These are phyloP conservation scores for Nasturtium officinale DNA, from an alignment of 345 rosid genomes.

Conservation along the genomic window DNA sequence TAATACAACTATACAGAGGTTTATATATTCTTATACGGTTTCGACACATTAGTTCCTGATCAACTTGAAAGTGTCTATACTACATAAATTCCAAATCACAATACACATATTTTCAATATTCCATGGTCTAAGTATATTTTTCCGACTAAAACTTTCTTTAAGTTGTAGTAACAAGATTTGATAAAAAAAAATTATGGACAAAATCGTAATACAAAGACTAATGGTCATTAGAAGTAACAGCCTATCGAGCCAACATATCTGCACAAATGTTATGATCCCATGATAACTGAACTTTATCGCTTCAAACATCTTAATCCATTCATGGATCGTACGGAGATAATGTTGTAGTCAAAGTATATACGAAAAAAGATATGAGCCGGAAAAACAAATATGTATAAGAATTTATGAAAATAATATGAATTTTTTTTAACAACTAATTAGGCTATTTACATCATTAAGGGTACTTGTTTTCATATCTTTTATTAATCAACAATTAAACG, in stretches of 20 bases:
- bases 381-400: neutral
- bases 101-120: neutral
- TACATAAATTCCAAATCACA: neutral
- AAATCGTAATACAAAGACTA: too few species aligned
- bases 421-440: neutral
- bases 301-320: too few species aligned
- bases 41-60: neutral
- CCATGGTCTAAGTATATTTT: too few species aligned
- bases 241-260: too few species aligned
- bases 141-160: too few species aligned
- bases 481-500: neutral
- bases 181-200: too few species aligned
- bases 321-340: too few species aligned
- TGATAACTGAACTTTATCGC: too few species aligned
- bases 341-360: neutral
- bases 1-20: neutral
- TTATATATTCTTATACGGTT: neutral
- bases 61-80: neutral
- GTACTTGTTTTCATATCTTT: neutral
- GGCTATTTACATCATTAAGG: neutral
- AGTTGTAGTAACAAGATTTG: too few species aligned
- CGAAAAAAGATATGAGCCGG: neutral
- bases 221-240: too few species aligned
- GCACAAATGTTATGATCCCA: too few species aligned
- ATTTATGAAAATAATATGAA: neutral